phyloP scores from a whole-genome alignment of 2,329 filamentous ascomycete species.

The Grosmannia penicillata region DNA sequence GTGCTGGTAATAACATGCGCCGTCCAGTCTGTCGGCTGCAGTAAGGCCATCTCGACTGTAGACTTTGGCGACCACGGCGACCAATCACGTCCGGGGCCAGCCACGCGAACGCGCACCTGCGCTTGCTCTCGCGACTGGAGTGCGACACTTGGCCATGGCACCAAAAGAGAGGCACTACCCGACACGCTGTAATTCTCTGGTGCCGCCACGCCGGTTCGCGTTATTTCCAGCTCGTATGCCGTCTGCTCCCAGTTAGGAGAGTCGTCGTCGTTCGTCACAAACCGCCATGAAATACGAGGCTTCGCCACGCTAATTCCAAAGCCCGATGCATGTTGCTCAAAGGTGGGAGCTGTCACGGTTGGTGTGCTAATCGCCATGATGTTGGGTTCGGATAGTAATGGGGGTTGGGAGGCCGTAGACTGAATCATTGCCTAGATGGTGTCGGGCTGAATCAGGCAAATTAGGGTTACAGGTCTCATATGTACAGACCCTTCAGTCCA shows the following conservation, averaged over 20 bases:
- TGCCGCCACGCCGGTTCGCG: not conserved
- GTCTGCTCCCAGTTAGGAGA: slow-evolving; percentile 9
- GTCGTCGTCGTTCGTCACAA: not conserved
- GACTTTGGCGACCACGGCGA: slow-evolving; percentile 9
- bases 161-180: slow-evolving; percentile 15
- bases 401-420: no score
- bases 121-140: slow-evolving; percentile 7
- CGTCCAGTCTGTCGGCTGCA: slow-evolving; percentile 6
- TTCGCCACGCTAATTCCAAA: slow-evolving; percentile 9
- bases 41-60: slow-evolving; percentile 8
- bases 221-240: slow-evolving; percentile 9
- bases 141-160: slow-evolving; percentile 19
- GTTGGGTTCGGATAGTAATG: not conserved
- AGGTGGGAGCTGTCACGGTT: slow-evolving; percentile 1
- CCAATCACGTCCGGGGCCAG: slow-evolving; percentile 5
- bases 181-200: slow-evolving; percentile 3
- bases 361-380: not conserved
- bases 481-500: no score
- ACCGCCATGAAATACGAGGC: slow-evolving; percentile 13
- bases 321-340: slow-evolving; percentile 12
- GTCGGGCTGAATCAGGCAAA: not conserved
- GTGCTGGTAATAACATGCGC: slow-evolving; percentile 4
- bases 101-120: slow-evolving; percentile 7
- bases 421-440: not conserved
- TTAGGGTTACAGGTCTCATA: no score